These are phyloP conservation scores for Silybum marianum DNA, from an alignment of 129 eudicot genomes.

Conservation along the genomic window DNA sequence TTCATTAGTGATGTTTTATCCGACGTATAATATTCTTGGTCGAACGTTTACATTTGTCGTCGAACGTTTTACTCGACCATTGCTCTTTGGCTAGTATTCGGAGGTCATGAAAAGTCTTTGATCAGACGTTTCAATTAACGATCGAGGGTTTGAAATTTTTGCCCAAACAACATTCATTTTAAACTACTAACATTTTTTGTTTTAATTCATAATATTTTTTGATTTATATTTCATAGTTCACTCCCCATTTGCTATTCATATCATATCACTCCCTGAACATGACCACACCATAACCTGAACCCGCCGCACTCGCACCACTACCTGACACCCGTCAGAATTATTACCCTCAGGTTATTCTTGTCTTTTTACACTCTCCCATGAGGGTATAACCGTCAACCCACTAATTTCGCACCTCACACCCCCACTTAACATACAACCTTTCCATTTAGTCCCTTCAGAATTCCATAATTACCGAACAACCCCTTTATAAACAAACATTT, in stretches of 20 bases:
- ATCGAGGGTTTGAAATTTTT: no score
- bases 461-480: neutral
- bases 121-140: no score
- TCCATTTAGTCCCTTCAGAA: neutral
- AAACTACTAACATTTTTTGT: no score
- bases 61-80: no score
- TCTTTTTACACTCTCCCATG: neutral
- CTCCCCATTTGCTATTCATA: constrained; percentile 28
- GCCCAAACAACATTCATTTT: no score
- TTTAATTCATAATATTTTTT: no score
- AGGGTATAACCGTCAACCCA: constrained; percentile 37
- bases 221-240: no score
- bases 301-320: constrained; percentile 36
- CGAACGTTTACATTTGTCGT: no score
- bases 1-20: no score
- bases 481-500: neutral
- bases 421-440: constrained; percentile 13
- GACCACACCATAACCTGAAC: constrained; percentile 30
- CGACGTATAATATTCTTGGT: no score
- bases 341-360: constrained; percentile 14
- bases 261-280: constrained; percentile 30
- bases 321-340: constrained; percentile 1
- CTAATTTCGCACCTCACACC: constrained; percentile 21
- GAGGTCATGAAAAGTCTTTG: no score
- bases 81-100: no score